Evolutionary conservation across 495 filamentous ascomycete genomes (phyloP), one percentile per base, ranked within the genome.

Genomic region (Lophiostoma macrostomum): DNA sequence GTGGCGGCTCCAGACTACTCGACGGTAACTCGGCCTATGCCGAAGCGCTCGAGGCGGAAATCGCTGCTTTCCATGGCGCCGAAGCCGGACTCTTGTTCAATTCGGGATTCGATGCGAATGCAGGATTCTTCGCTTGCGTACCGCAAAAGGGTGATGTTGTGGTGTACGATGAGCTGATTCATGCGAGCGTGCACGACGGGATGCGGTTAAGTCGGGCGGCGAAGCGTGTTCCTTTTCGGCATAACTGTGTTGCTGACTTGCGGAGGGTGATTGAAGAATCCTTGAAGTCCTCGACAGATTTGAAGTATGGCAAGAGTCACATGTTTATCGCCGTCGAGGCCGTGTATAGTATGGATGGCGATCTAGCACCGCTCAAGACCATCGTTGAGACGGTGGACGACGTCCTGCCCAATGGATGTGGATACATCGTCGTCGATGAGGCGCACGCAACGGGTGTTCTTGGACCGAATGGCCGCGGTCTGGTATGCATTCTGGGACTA

Each of bases 281-380:
- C 32, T 56, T 72, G 1, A 39, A 63, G 3, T 74, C 74, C 0
- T 58, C 64, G 3, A 56, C 64, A 47, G 0, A 23, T 63, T n/a
- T 77, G 12, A 42, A 20, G 27, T 60, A 53, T 12, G 74, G 78
- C 2, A 58, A 63, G 31, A 56, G 60, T 19, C 80, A 76, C 58
- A 70, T 84, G 5, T 83, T 91, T 58, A 73, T 91, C 18, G 81
- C 82, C 1, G 72, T 90, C 0, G 88, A 93, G 62, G 76, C 77
- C 1, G 69, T 90, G n/a, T 93, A 93, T 65, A 88, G 83, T 48
- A 93, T 93, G 88, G 86, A 91, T 63, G 88, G 88, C 0, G 86
- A 90, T 67, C 61, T 87, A 7, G 79, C 77, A 8, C 85, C 84
- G 0, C 69, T 93, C 13, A 58, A 64, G 13, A 72, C 81, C 19